A percentile compares a stretch with the other conserved stretches of the same genome.
phyloP scores from a whole-genome alignment of 2,329 filamentous ascomycete species.

The Dothideomycetes sp. region DNA sequence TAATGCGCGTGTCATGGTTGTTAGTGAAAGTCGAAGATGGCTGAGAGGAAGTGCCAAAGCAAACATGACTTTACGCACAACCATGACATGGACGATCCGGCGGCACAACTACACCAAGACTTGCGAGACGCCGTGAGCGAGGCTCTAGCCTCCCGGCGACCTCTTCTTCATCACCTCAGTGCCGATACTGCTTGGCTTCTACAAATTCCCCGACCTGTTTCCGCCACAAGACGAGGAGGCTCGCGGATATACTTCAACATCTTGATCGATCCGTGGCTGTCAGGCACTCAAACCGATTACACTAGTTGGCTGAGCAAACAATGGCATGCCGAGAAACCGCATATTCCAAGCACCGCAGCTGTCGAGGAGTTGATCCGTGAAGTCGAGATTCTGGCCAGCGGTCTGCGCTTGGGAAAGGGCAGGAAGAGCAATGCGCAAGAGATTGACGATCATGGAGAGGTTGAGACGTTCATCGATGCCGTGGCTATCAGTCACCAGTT shows the following conservation, averaged over 20 bases:
- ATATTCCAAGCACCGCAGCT: constrained; percentile 46
- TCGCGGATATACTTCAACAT: constrained; percentile 55
- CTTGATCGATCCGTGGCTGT: constrained; percentile 57
- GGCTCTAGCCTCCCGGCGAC: constrained; percentile 36
- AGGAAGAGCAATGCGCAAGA: constrained; percentile 16
- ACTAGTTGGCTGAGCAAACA: constrained; percentile 57
- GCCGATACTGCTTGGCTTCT: constrained; percentile 60
- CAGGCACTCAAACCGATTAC: constrained; percentile 54
- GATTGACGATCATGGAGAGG: constrained; percentile 10
- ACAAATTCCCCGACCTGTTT: constrained; percentile 49
- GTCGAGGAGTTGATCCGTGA: constrained; percentile 44
- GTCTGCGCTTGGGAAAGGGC: constrained; percentile 18
- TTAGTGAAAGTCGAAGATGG: no score
- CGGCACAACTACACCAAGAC: constrained; percentile 34
- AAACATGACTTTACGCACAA: constrained; percentile 1
- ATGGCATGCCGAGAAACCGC: constrained; percentile 49
- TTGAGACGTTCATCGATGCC: constrained; percentile 43
- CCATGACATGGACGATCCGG: constrained; percentile 21
- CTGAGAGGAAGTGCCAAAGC: no score
- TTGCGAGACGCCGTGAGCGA: constrained; percentile 32
- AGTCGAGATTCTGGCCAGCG: constrained; percentile 37
- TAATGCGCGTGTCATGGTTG: no score
- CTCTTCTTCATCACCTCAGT: constrained; percentile 55
- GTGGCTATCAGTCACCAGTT: constrained; percentile 58
- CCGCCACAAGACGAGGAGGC: constrained; percentile 32